Percentiles rank a stretch among this genome's conserved stretches.
Evolutionary conservation across 2,329 filamentous ascomycete genomes (phyloP).

Genomic region (Fusarium siculi): DNA sequence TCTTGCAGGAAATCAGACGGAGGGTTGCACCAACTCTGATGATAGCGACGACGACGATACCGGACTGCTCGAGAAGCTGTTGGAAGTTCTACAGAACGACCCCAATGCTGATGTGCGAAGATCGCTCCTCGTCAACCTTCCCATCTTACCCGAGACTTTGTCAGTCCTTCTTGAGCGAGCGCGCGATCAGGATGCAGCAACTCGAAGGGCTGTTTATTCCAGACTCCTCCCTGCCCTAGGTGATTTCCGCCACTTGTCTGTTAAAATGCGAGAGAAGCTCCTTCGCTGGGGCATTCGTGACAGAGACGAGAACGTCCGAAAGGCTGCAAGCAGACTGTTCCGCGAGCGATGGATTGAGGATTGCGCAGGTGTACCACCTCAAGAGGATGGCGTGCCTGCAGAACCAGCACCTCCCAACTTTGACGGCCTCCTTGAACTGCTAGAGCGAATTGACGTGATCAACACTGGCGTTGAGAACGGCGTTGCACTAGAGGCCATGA

Average conservation of each 20-base stretch:
- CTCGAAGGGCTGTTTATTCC: constrained; percentile 86
- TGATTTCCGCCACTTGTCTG: constrained; percentile 91
- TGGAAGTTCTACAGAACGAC: constrained; percentile 92
- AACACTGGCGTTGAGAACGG: constrained; percentile 91
- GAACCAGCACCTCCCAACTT: constrained; percentile 74
- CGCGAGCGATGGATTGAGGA: constrained; percentile 98
- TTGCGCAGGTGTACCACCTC: constrained; percentile 76
- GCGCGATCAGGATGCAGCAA: constrained; percentile 86
- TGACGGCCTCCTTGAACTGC: constrained; percentile 86
- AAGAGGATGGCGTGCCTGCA: constrained; percentile 65
- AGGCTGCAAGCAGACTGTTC: constrained; percentile 90
- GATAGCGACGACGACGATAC: constrained; percentile 75
- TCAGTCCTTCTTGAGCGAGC: constrained; percentile 91
- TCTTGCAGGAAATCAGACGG: constrained; percentile 80
- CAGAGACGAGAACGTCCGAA: constrained; percentile 92
- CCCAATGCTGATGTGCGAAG: constrained; percentile 92
- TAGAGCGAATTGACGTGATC: constrained; percentile 93
- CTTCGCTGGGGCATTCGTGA: constrained; percentile 94
- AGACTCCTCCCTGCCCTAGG: constrained; percentile 87
- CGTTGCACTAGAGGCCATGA: constrained; percentile 93
- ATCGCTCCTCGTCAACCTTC: constrained; percentile 89
- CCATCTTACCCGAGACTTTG: constrained; percentile 82
- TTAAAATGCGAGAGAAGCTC: constrained; percentile 95
- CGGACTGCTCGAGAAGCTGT: constrained; percentile 81
- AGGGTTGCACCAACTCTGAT: constrained; percentile 75